Percentiles rank a stretch among this genome's conserved stretches.
phyloP scores from a whole-genome alignment of 495 filamentous ascomycete species.

The Talaromyces ruber region DNA sequence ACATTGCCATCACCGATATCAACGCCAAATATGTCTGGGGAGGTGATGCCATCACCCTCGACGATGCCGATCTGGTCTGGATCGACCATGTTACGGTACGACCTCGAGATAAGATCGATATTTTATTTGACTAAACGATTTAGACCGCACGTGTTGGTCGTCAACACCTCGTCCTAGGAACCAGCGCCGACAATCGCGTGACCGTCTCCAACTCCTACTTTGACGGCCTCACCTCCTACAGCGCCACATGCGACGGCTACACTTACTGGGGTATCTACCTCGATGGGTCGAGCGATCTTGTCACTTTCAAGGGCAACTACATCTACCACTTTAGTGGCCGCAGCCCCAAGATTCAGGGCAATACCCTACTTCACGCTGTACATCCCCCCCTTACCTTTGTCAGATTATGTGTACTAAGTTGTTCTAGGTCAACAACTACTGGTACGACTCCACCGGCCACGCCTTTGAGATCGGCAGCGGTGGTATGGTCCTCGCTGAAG shows the following conservation, averaged over 20 bases:
- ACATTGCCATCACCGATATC: background rate
- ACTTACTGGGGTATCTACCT: background rate
- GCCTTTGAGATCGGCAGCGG: background rate
- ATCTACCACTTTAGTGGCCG: conserved; percentile 37
- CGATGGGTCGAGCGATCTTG: conserved; percentile 17
- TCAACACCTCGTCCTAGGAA: conserved; percentile 37
- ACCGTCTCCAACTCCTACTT: conserved; percentile 40
- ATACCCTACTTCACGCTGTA: conserved; percentile 22
- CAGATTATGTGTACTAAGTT: background rate
- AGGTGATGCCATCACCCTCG: background rate
- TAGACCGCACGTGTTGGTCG: conserved; percentile 36
- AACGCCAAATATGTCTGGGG: background rate
- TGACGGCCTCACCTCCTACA: conserved; percentile 18
- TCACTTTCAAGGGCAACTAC: conserved; percentile 41
- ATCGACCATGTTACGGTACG: background rate
- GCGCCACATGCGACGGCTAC: background rate
- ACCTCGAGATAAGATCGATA: no score
- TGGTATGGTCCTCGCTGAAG: background rate
- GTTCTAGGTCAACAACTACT: background rate
- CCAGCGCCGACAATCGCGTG: conserved; percentile 28
- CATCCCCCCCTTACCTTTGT: background rate
- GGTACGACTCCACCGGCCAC: background rate
- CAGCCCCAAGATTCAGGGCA: conserved; percentile 31
- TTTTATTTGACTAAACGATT: no score
- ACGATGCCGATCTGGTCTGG: background rate